Base-by-base conservation (phyloP, 2,329 filamentous ascomycete genomes). In the Lecanosticta acicola region DNA sequence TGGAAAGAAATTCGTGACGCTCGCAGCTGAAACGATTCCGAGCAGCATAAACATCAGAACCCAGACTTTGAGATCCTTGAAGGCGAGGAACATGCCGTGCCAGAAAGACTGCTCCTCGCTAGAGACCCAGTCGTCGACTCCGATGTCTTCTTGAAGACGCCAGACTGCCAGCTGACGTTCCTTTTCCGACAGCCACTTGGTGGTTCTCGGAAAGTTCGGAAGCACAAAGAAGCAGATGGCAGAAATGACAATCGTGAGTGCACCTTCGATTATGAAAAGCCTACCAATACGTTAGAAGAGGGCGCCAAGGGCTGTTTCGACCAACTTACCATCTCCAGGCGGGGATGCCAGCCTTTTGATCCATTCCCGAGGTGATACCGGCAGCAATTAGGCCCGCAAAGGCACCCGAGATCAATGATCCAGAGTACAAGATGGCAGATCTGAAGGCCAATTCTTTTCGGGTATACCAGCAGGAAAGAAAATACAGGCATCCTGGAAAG, bases 301-400 rank as follows among this genome's bases (percentile, higher is more conserved):
- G 39, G 13, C 39, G 19, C 32, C 11, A 20, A 35, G 32, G 36
- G 13, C 14, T 20, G 14, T 39, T 18, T 36, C 13, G 3, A 20
- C n/a, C 10, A 11, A 43, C 45, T 44, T 41, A 49, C 55, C 53
- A 68, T 39, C 58, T 56, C 66, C 66, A 70, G 0, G 63, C 66
- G 5, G 53, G 48, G 3, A 68, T 44, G 1, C 65, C 67, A 7
- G 49, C 41, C 13, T 54, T 54, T 13, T 63, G 60, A 17, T 62
- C 59, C 49, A 71, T 59, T 3, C 70, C 70, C 17, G 62, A 55
- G 4, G 73, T 63, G 21, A 77, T 75, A 3, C 72, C 74, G 2
- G 75, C 75, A 5, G 72, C 75, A 41, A 79, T 75, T 19, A 78
- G 65, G 16, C 71, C 74, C n/a, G 73, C 73, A 53, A 78, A 78